These are phyloP conservation scores for Zygosaccharomyces siamensis DNA, from an alignment of 805 yeast genomes.

Conservation along the genomic window DNA sequence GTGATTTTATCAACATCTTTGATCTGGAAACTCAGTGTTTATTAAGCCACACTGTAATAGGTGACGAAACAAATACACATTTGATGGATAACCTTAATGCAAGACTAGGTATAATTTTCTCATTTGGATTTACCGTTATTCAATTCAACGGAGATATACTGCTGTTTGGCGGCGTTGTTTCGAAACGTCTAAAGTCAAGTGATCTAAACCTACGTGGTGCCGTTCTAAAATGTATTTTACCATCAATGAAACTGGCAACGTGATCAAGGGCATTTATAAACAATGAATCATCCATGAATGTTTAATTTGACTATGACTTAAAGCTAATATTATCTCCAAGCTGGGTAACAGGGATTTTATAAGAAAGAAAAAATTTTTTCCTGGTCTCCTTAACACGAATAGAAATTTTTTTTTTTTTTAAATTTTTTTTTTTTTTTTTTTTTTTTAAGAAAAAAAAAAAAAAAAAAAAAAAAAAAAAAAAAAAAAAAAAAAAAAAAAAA, in stretches of 20 bases:
- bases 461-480: conserved; percentile 5
- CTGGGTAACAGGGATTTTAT: no score
- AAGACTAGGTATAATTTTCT: conserved; percentile 3
- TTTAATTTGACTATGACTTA: not conserved
- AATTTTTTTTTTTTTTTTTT: no score
- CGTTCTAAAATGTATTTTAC: conserved; percentile 26
- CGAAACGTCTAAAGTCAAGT: conserved; percentile 10
- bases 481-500: not conserved
- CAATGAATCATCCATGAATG: no score
- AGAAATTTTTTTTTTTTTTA: not conserved
- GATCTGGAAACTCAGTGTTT: conserved; percentile 23
- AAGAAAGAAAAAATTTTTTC: no score
- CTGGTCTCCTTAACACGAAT: not conserved
- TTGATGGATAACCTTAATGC: not conserved
- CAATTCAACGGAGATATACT: conserved; percentile 23
- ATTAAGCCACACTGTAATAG: conserved; percentile 12
- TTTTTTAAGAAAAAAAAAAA: not conserved
- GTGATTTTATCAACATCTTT: conserved; percentile 20
- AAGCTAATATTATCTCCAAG: no score
- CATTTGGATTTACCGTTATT: conserved; percentile 17
- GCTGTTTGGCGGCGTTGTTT: conserved; percentile 29
- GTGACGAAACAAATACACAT: not conserved
- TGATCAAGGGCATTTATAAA: conserved; percentile 1
- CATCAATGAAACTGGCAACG: conserved; percentile 25
- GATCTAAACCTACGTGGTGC: conserved; percentile 30